Evolutionary conservation across 1,284 basidiomycete genomes (phyloP), one percentile per base, ranked within the genome.

Genomic region (Cryptococcus sp.): DNA sequence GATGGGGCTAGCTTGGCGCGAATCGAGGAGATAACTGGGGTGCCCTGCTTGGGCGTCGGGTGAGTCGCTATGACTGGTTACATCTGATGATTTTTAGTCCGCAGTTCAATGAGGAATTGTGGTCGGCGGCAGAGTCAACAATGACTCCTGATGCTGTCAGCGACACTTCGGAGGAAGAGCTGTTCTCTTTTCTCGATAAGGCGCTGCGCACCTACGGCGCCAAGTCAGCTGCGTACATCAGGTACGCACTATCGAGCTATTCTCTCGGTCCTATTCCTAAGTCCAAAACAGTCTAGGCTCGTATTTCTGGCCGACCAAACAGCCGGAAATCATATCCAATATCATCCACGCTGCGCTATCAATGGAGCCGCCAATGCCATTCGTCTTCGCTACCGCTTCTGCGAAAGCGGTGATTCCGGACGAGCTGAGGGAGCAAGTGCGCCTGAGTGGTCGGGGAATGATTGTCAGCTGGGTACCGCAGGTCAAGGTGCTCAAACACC

Each of bases 381-480:
- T 60, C 41, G 45, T 61, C 31, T 61, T 54, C 25, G 55, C 60
- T 16, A 51, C 56, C 10, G 53, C 60, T 27, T 19, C 27, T 16
- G 5, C 46, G 5, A 39, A 47, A 7, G 56, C 45, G 8, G 52
- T 46, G 45, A 45, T 61, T 19, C 3, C 47, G 23, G 19, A 51
- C 31, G 31, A 41, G 7, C 17, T 62, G 46, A 47, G 23, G 22
- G n/a, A 54, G 5, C 20, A 38, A 27, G 44, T 62, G 7, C 31
- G 55, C 17, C 20, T 20, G 17, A 56, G 54, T 25, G 59, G 59
- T 6, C 23, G 59, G 10, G 59, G 59, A 2, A n/a, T 56, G 49
- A 44, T 60, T 23, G 45, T 56, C 5, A 44, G 53, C n/a, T 60
- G 59, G 59, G 59, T 49, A 25, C 54, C 59, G 1, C 59, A 60